Evolutionary conservation across 768 basidiomycete species (phyloP).

Genomic region (Roridomyces roridus): DNA sequence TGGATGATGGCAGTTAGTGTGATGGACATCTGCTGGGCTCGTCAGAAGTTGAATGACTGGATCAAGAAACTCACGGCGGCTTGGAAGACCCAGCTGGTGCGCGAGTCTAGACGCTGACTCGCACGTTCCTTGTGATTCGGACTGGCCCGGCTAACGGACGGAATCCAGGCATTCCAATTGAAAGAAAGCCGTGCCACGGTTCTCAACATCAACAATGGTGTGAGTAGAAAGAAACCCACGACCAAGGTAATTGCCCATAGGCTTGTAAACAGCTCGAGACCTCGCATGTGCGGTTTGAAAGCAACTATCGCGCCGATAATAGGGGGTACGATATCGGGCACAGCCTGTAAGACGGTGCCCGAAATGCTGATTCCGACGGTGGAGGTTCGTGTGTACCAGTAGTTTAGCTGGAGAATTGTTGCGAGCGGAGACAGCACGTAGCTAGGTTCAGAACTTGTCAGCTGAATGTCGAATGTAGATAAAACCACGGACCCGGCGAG

Average conservation of each 20-base stretch:
- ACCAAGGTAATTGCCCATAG: not conserved
- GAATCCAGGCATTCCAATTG: not conserved
- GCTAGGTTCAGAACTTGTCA: conserved; percentile 20
- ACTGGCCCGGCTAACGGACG: not conserved
- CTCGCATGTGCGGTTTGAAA: not conserved
- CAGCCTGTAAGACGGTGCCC: conserved; percentile 32
- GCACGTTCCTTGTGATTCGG: conserved; percentile 20
- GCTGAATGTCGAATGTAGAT: not conserved
- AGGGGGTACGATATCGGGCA: conserved; percentile 10
- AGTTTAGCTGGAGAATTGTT: conserved; percentile 30
- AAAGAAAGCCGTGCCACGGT: conserved; percentile 5
- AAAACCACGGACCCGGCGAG: conserved; percentile 24
- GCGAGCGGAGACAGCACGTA: conserved; percentile 12
- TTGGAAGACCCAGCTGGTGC: conserved; percentile 12
- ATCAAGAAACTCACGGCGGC: conserved; percentile 7
- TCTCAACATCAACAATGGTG: conserved; percentile 17
- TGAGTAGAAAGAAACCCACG: conserved; percentile 7
- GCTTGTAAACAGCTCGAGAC: not conserved
- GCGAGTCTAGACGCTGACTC: conserved; percentile 17
- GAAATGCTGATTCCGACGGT: conserved; percentile 37
- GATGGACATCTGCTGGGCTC: conserved; percentile 7
- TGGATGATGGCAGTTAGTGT: conserved; percentile 13
- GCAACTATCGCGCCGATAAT: conserved; percentile 13
- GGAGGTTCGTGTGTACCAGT: conserved; percentile 43
- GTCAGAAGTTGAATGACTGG: not conserved